These are phyloP conservation scores for Rhynchosporium secalis DNA, from an alignment of 2,329 filamentous ascomycete species.

Conservation along the genomic window DNA sequence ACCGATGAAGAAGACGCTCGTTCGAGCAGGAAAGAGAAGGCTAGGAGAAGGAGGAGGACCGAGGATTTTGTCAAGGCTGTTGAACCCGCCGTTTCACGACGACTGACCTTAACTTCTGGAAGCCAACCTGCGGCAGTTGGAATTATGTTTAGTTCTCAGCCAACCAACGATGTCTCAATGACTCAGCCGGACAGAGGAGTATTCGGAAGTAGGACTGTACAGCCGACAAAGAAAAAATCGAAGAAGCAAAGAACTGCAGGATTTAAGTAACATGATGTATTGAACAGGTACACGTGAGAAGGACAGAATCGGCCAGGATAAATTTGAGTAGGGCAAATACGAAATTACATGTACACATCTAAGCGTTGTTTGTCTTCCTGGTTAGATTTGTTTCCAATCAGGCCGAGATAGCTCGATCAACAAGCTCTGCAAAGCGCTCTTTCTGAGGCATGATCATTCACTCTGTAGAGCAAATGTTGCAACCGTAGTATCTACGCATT, in stretches of 20 bases:
- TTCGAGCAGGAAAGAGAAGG: constrained; percentile 31
- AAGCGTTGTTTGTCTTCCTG: too few species aligned
- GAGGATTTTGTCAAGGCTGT: constrained; percentile 35
- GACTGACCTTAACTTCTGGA: constrained; percentile 38
- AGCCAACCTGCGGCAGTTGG: constrained; percentile 33
- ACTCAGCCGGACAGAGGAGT: constrained; percentile 51
- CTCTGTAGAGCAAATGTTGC: too few species aligned
- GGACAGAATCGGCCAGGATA: too few species aligned
- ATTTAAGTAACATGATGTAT: constrained; percentile 26
- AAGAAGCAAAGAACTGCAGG: constrained; percentile 42
- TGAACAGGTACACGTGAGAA: too few species aligned
- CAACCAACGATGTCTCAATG: constrained; percentile 37
- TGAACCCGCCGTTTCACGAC: constrained; percentile 47
- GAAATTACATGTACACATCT: too few species aligned
- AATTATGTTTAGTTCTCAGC: constrained; percentile 35
- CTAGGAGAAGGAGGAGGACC: constrained; percentile 34
- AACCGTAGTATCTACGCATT: too few species aligned
- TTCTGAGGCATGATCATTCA: too few species aligned
- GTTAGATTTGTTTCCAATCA: too few species aligned
- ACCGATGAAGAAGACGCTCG: constrained; percentile 29
- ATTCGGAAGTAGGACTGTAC: constrained; percentile 46
- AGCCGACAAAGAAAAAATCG: constrained; percentile 45
- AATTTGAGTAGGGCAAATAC: too few species aligned
- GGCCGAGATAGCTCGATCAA: too few species aligned
- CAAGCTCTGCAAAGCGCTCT: too few species aligned